Conservation (phyloP, 1,284 basidiomycete genomes). For the Boletus semigastroideus region DNA sequence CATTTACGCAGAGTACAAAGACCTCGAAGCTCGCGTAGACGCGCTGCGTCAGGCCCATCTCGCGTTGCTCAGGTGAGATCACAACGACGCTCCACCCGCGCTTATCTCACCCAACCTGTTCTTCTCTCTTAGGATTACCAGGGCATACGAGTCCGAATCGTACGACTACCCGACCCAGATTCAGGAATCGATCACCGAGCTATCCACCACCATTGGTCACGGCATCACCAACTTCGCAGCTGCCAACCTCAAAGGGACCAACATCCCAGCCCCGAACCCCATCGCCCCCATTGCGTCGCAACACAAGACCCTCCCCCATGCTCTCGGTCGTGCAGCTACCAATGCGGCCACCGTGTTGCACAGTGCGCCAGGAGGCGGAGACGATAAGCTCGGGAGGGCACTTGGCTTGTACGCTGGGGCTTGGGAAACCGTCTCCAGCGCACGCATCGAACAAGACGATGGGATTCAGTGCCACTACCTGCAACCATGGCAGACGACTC, state of each 20-base stretch:
- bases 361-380: slow-evolving; percentile 43
- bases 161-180: slow-evolving; percentile 88
- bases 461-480: slow-evolving; percentile 77
- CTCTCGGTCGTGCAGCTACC: slow-evolving; percentile 81
- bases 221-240: slow-evolving; percentile 86
- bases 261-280: slow-evolving; percentile 76
- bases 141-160: slow-evolving; percentile 81
- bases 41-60: slow-evolving; percentile 83
- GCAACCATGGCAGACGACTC: slow-evolving; percentile 88
- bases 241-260: slow-evolving; percentile 86
- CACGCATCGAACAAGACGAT: slow-evolving; percentile 81
- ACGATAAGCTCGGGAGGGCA: slow-evolving; percentile 74
- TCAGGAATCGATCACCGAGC: slow-evolving; percentile 71
- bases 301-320: slow-evolving; percentile 96
- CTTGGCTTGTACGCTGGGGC: slow-evolving; percentile 79
- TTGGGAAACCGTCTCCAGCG: slow-evolving; percentile 87
- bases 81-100: neutral
- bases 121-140: slow-evolving; percentile 64
- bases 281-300: slow-evolving; percentile 52
- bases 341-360: slow-evolving; percentile 62
- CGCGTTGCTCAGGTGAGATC: slow-evolving; percentile 71
- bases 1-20: slow-evolving; percentile 79
- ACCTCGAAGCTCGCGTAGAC: slow-evolving; percentile 93
- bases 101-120: neutral
- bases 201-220: slow-evolving; percentile 73